Conservation (phyloP, 306 rosid species). For the Urtica urens region DNA sequence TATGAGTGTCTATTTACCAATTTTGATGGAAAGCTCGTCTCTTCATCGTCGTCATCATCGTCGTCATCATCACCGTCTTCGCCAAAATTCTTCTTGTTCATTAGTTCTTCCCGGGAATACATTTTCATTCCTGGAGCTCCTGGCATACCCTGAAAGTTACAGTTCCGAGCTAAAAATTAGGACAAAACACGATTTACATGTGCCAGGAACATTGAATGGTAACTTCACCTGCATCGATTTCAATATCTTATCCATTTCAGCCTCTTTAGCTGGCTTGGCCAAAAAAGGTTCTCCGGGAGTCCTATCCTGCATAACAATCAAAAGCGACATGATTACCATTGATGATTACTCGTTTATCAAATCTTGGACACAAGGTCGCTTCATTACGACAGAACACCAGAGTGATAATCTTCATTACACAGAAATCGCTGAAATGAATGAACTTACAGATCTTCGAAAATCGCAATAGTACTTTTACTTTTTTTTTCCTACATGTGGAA, state of each 20-base stretch:
- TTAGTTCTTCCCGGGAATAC: constrained; percentile 83
- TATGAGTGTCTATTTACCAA: constrained; percentile 37
- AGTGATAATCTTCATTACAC: too few species aligned
- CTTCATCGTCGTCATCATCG: constrained; percentile 45
- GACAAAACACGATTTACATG: background rate
- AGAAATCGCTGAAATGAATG: too few species aligned
- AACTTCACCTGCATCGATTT: constrained; percentile 85
- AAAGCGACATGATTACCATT: background rate
- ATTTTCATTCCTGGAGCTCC: constrained; percentile 98
- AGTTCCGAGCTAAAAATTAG: background rate
- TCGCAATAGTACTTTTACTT: too few species aligned
- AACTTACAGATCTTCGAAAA: too few species aligned
- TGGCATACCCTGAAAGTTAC: constrained; percentile 83
- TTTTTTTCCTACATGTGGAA: too few species aligned
- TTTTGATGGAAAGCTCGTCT: constrained; percentile 43
- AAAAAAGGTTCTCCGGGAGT: constrained; percentile 75
- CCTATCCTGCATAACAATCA: constrained; percentile 47
- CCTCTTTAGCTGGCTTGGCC: constrained; percentile 80
- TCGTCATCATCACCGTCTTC: constrained; percentile 41
- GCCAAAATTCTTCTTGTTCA: constrained; percentile 57
- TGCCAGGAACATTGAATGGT: background rate
- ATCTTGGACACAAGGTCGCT: too few species aligned
- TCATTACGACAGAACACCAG: too few species aligned
- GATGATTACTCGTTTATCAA: too few species aligned
- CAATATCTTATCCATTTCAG: constrained; percentile 84